Percentiles rank a stretch among this genome's conserved stretches.
Conservation (phyloP, 1,139 yeast genomes). For the Yamadazyma dendronema region DNA sequence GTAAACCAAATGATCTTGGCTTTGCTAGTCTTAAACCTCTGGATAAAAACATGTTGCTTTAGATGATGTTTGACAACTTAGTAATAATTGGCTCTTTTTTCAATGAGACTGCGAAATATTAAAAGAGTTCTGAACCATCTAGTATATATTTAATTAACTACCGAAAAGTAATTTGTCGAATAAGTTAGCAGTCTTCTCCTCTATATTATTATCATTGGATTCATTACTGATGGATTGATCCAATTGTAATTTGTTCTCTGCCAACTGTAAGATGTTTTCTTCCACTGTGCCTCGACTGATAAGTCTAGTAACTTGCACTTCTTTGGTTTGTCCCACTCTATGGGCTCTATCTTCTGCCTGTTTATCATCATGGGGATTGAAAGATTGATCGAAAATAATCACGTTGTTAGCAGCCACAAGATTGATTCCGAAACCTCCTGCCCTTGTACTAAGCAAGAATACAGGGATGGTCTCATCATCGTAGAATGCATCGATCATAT, state of each 20-base stretch:
- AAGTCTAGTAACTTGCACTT: conserved; percentile 77
- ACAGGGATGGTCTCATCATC: conserved; percentile 82
- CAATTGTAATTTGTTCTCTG: conserved; percentile 85
- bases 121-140: not conserved
- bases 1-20: conserved; percentile 2
- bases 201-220: conserved; percentile 44
- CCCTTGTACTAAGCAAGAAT: conserved; percentile 86
- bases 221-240: conserved; percentile 63
- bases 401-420: conserved; percentile 94
- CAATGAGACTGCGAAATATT: not conserved
- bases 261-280: conserved; percentile 81
- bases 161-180: conserved; percentile 51
- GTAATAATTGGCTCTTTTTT: conserved; percentile 1
- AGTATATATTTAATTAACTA: not conserved
- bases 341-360: conserved; percentile 99
- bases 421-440: conserved; percentile 98
- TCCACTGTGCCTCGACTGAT: conserved; percentile 79
- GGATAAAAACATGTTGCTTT: conserved; percentile 11
- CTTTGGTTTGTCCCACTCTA: conserved; percentile 92
- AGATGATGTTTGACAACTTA: not conserved
- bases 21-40: conserved; percentile 7
- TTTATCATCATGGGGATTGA: conserved; percentile 96
- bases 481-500: conserved; percentile 83
- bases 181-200: conserved; percentile 52
- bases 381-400: conserved; percentile 86